Conservation (phyloP, 2,329 filamentous ascomycete genomes). For the Diaporthe sp. region DNA sequence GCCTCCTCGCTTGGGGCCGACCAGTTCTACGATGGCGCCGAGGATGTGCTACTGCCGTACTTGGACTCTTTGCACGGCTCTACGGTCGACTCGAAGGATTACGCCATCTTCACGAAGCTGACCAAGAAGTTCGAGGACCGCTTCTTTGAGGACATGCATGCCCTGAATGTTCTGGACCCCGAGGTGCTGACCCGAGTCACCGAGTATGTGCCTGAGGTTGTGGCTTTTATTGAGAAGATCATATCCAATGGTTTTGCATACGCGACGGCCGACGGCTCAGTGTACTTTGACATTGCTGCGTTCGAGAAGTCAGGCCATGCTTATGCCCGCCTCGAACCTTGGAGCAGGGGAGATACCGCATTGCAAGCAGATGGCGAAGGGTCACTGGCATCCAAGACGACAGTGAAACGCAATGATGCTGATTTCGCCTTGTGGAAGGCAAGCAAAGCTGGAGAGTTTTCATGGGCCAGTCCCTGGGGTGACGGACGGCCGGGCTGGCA, state of each 20-base stretch:
- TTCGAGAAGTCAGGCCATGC: slow-evolving; percentile 89
- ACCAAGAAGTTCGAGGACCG: slow-evolving; percentile 89
- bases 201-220: slow-evolving; percentile 91
- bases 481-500: slow-evolving; percentile 93
- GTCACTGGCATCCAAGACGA: slow-evolving; percentile 74
- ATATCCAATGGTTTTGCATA: slow-evolving; percentile 91
- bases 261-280: slow-evolving; percentile 79
- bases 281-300: slow-evolving; percentile 92
- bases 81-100: slow-evolving; percentile 72
- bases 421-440: slow-evolving; percentile 97
- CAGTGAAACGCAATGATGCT: slow-evolving; percentile 79
- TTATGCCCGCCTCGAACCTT: slow-evolving; percentile 88
- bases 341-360: slow-evolving; percentile 86
- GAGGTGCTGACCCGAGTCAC: slow-evolving; percentile 91
- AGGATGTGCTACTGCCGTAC: slow-evolving; percentile 83
- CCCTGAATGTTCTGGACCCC: slow-evolving; percentile 86
- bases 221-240: slow-evolving; percentile 85
- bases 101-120: slow-evolving; percentile 86
- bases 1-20: slow-evolving; percentile 31
- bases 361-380: slow-evolving; percentile 93
- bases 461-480: slow-evolving; percentile 91
- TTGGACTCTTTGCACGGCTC: slow-evolving; percentile 80
- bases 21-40: slow-evolving; percentile 67
- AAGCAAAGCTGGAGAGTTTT: slow-evolving; percentile 91
- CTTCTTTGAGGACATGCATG: slow-evolving; percentile 90